phyloP scores from a whole-genome alignment of 176 grass and related monocot genomes.

The Guadua angustifolia region DNA sequence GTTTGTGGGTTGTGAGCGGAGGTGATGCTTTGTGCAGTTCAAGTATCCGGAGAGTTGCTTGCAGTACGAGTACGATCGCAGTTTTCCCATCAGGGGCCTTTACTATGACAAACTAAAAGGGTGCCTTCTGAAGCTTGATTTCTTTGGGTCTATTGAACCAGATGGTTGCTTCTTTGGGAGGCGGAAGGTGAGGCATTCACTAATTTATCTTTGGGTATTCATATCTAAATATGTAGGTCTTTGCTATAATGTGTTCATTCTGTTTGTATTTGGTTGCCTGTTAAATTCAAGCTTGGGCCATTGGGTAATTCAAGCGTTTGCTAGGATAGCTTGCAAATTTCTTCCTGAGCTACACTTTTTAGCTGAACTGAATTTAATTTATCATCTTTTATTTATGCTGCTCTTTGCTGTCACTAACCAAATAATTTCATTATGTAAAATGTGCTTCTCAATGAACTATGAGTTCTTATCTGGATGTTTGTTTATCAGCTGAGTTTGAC shows the following conservation, averaged over 20 bases:
- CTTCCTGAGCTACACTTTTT: background rate
- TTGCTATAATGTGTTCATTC: background rate
- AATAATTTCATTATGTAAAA: background rate
- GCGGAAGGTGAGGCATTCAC: conserved; percentile 55
- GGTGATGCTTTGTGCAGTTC: conserved; percentile 55
- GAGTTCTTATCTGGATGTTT: conserved; percentile 38
- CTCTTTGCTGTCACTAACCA: background rate
- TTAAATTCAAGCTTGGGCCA: conserved; percentile 2
- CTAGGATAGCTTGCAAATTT: background rate
- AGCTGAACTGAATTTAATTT: background rate
- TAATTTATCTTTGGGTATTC: background rate
- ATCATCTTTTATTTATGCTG: background rate
- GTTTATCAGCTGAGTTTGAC: conserved; percentile 71
- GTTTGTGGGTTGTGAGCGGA: conserved; percentile 25
- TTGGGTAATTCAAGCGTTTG: background rate
- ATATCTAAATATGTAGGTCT: conserved; percentile 18
- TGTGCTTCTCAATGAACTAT: background rate
- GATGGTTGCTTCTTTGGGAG: conserved; percentile 95
- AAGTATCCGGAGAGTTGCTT: conserved; percentile 95
- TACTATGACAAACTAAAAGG: conserved; percentile 91
- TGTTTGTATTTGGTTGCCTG: background rate
- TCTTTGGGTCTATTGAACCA: conserved; percentile 93
- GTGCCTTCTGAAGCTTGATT: conserved; percentile 94
- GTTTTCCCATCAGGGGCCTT: conserved; percentile 90
- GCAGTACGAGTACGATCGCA: conserved; percentile 77